Evolutionary conservation across 805 yeast genomes (phyloP).

Genomic region (Metschnikowia amazonensis): DNA sequence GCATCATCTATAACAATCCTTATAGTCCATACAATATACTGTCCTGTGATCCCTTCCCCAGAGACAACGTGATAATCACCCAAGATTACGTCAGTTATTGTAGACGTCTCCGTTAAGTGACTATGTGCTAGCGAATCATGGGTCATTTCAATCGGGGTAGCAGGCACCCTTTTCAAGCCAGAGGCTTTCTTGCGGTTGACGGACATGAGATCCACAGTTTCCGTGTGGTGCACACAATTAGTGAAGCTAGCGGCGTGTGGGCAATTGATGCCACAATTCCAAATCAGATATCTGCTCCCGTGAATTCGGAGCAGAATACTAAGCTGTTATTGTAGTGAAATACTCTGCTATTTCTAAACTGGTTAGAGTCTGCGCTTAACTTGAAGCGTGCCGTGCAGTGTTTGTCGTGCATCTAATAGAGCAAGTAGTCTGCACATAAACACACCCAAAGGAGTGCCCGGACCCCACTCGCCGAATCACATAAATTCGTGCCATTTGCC

Average conservation of each 20-base stretch:
- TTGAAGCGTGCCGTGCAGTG: background rate
- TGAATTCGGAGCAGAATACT: background rate
- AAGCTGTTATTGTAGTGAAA: background rate
- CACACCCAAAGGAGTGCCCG: background rate
- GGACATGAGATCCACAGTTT: background rate
- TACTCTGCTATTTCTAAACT: background rate
- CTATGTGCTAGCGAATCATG: conserved; percentile 18
- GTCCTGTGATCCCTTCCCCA: conserved; percentile 33
- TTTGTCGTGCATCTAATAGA: conserved; percentile 3
- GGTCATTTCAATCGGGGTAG: conserved; percentile 38
- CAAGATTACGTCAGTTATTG: conserved; percentile 40
- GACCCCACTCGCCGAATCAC: conserved; percentile 6
- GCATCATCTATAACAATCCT: conserved; percentile 36
- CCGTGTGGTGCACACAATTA: background rate
- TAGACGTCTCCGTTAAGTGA: conserved; percentile 23
- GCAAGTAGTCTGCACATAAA: conserved; percentile 6
- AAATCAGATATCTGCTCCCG: background rate
- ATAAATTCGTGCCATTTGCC: conserved; percentile 3
- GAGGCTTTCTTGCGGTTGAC: background rate
- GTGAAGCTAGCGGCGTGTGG: background rate
- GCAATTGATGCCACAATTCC: background rate
- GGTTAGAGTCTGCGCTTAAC: background rate
- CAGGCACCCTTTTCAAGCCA: background rate
- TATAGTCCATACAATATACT: conserved; percentile 40
- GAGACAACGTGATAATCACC: conserved; percentile 38